Evolutionary conservation across 2,329 filamentous ascomycete genomes (phyloP), one percentile per base, ranked within the genome.

Genomic region (Metarhizium album): DNA sequence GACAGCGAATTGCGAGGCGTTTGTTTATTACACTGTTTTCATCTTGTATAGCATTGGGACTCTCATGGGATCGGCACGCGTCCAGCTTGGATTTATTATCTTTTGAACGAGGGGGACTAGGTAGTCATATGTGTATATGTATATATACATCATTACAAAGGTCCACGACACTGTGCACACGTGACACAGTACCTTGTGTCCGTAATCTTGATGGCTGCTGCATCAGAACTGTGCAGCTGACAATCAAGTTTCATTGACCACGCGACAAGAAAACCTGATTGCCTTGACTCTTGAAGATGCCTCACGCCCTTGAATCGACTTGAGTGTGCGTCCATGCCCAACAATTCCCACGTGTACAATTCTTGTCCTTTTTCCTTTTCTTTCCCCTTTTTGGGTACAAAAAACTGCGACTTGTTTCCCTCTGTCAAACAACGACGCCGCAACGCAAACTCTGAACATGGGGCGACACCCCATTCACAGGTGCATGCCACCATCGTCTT

Each of bases 401-500:
- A 24, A 13, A 31, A 31, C 13, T 31, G 24, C n/a, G 20, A 45
- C 22, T 31, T 14, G 6, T 23, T 43, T 43, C 27, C 29, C 45
- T 24, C 22, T 38, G 24, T 14, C 46, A 27, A 11, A 22, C 24
- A 49, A 51, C 50, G 38, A 48, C 50, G 13, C n/a, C n/a, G 13
- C 20, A 35, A 37, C 51, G 50, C 45, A 49, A n/a, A 27, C 14
- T 33, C 31, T 14, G n/a, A 27, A 45, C 4, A n/a, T 31, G 3
- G 20, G 3, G 45, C 13, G 14, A 14, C 37, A 18, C 46, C 46
- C 24, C 24, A 13, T 23, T 53, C 47, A 86, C 45, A 86, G 65
- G 67, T 86, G 80, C 70, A 86, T 71, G 1, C 83, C 82, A 20
- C 74, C 74, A 13, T 72, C 60, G 13, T 61, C 72, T 22, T 71